These are phyloP conservation scores for Coemansia pectinata DNA, from an alignment of 192 early-diverging fungal genomes.

Conservation along the genomic window DNA sequence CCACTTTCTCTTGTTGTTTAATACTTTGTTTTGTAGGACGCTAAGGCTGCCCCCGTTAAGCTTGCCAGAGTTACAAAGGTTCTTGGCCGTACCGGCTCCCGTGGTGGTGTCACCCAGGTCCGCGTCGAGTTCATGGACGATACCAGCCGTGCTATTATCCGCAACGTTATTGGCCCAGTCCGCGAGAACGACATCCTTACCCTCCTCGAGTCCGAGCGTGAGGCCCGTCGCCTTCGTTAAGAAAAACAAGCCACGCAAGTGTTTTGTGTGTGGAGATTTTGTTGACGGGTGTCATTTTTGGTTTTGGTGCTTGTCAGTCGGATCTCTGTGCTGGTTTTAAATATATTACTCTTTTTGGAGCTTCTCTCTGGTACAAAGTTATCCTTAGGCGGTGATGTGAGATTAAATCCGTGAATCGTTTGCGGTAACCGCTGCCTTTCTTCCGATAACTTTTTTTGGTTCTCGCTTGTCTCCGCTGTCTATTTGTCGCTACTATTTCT, in stretches of 20 bases:
- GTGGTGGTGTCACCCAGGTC: slow-evolving; percentile 99
- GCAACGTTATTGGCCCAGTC: slow-evolving; percentile 99
- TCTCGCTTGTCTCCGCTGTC: neutral
- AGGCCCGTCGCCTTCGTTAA: slow-evolving; percentile 98
- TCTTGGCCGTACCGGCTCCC: slow-evolving; percentile 99
- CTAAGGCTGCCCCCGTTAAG: slow-evolving; percentile 64
- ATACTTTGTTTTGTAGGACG: slow-evolving; percentile 25
- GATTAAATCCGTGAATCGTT: neutral
- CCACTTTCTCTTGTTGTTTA: neutral
- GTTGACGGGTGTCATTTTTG: neutral
- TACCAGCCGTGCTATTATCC: slow-evolving; percentile 93
- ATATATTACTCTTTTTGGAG: neutral
- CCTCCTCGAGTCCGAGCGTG: slow-evolving; percentile 99
- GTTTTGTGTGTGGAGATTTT: neutral
- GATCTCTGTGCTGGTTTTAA: neutral
- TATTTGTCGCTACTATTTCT: neutral
- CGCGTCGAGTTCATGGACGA: slow-evolving; percentile 99
- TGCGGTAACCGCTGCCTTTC: neutral
- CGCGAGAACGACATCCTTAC: slow-evolving; percentile 95
- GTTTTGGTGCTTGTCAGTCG: neutral
- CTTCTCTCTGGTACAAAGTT: neutral
- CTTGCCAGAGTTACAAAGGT: slow-evolving; percentile 95
- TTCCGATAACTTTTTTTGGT: neutral
- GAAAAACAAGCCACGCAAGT: slow-evolving; percentile 5
- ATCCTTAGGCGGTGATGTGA: neutral